A percentile compares a stretch with the other conserved stretches of the same genome.
Conservation (phyloP, 768 basidiomycete species). For the Lactarius quietus region DNA sequence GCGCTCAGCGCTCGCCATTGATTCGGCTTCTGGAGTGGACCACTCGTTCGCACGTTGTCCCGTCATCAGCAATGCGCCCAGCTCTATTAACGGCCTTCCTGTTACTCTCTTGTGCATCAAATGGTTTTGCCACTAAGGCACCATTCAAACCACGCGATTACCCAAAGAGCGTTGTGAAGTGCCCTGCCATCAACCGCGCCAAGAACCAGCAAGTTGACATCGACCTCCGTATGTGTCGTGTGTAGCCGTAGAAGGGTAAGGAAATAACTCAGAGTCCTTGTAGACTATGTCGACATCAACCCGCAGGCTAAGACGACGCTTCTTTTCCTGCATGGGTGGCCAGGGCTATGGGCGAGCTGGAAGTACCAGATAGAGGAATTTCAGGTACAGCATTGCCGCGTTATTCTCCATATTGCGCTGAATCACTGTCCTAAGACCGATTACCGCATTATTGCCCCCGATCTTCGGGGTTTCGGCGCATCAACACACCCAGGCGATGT, state of each 20-base stretch:
- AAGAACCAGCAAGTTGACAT: constrained; percentile 14
- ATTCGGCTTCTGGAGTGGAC: not conserved
- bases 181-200: constrained; percentile 22
- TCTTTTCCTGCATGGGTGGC: constrained; percentile 78
- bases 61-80: not conserved
- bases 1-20: not conserved
- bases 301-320: constrained; percentile 48
- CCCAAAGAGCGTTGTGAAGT: constrained; percentile 19
- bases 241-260: too few species aligned
- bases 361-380: constrained; percentile 66
- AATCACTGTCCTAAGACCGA: constrained; percentile 40
- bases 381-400: constrained; percentile 37
- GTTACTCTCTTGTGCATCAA: not conserved
- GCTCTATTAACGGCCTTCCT: not conserved
- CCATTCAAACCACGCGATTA: constrained; percentile 21
- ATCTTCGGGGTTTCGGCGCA: constrained; percentile 67
- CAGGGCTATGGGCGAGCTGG: constrained; percentile 74
- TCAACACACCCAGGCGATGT: constrained; percentile 65
- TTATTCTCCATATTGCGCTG: not conserved
- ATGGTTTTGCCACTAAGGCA: not conserved
- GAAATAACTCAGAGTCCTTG: not conserved
- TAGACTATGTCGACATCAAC: constrained; percentile 58
- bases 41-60: not conserved
- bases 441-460: constrained; percentile 58
- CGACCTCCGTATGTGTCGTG: constrained; percentile 16